Conservation (phyloP, 164 flowering plant species). For the Liquidambar formosana region DNA sequence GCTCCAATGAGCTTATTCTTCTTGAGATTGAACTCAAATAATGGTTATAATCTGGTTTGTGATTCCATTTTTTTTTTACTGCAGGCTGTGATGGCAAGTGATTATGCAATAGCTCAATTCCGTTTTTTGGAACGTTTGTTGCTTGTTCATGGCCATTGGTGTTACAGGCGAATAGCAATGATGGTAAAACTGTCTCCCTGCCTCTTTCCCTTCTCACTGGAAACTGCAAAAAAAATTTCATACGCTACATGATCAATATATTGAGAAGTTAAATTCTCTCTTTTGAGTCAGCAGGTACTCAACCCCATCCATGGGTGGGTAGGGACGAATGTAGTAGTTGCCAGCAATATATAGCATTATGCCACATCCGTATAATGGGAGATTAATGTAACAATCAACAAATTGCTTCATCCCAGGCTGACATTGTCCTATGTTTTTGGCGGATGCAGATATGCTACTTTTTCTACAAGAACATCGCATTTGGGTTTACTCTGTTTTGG, state of each 20-base stretch:
- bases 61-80: constrained; percentile 1
- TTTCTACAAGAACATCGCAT: constrained; percentile 82
- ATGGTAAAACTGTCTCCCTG: constrained; percentile 52
- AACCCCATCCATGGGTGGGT: no score
- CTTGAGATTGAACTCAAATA: no score
- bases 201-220: neutral
- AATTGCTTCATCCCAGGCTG: neutral
- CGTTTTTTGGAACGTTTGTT: constrained; percentile 74
- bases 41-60: neutral
- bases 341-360: neutral
- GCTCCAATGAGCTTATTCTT: no score
- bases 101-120: constrained; percentile 80
- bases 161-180: constrained; percentile 75
- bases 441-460: constrained; percentile 83
- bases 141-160: constrained; percentile 95
- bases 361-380: no score
- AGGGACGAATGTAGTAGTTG: neutral
- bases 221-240: neutral
- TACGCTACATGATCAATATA: no score
- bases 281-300: neutral
- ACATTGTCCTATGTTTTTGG: neutral
- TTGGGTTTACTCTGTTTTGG: constrained; percentile 83
- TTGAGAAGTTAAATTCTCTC: constrained; percentile 1
- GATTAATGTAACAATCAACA: neutral
- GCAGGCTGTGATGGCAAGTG: constrained; percentile 88